These are phyloP conservation scores for Colletotrichum lindemuthianum DNA, from an alignment of 2,329 filamentous ascomycete species.

Conservation along the genomic window DNA sequence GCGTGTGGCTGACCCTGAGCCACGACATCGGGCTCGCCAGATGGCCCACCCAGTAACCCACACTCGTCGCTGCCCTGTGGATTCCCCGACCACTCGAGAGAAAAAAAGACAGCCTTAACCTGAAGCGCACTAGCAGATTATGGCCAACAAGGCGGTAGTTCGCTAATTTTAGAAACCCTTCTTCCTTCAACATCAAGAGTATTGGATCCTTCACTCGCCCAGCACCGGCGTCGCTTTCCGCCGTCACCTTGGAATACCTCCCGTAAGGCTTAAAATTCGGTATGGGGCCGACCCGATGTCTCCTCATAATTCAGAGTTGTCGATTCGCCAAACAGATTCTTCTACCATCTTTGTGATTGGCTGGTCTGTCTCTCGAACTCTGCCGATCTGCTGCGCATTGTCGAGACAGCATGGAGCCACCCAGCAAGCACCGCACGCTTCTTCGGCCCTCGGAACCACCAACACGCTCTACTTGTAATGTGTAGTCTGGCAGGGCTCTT, in stretches of 20 bases:
- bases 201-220: too few relatives aligned
- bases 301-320: constrained; percentile 11
- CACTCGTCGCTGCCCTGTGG: constrained; percentile 1
- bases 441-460: constrained; percentile 3
- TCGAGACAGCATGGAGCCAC: not conserved
- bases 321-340: not conserved
- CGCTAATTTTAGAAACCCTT: constrained; percentile 30
- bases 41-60: constrained; percentile 17
- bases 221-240: constrained; percentile 14
- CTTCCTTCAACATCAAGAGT: not conserved
- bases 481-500: too few relatives aligned
- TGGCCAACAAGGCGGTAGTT: constrained; percentile 6
- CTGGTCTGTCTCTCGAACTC: not conserved
- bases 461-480: too few relatives aligned
- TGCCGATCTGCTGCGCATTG: constrained; percentile 13
- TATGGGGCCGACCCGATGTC: constrained; percentile 18
- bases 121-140: constrained; percentile 8
- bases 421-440: constrained; percentile 8
- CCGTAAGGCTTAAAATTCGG: constrained; percentile 8
- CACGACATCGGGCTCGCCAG: constrained; percentile 30
- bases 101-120: not conserved
- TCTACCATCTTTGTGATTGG: constrained; percentile 8
- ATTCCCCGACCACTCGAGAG: too few relatives aligned
- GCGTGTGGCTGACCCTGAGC: constrained; percentile 24
- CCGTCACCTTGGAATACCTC: constrained; percentile 6